A percentile compares a stretch with the other conserved stretches of the same genome.
Conservation (phyloP, 1,284 basidiomycete species). For the Rhodotorula sp. region DNA sequence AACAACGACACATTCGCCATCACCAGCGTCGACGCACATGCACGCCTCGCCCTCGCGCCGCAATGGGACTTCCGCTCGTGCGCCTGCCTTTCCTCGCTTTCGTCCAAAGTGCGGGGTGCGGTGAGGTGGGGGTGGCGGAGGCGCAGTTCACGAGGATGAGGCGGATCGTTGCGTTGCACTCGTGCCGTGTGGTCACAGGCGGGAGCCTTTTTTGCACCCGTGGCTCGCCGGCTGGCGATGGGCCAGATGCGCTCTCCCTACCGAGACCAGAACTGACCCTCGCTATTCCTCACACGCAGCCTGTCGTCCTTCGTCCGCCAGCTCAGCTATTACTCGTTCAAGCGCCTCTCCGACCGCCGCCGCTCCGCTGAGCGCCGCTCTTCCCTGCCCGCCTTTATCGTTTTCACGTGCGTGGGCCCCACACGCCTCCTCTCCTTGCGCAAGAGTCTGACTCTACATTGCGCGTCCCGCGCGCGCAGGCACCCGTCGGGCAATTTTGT, state of each 20-base stretch:
- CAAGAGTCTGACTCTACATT: background rate
- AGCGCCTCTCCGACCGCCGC: slow-evolving; percentile 27
- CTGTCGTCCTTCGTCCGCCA: slow-evolving; percentile 34
- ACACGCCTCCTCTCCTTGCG: too few relatives aligned
- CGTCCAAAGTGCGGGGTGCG: too few relatives aligned
- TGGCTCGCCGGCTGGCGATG: too few relatives aligned
- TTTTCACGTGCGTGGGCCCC: slow-evolving; percentile 24
- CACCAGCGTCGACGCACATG: slow-evolving; percentile 21
- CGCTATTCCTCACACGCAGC: background rate
- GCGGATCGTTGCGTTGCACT: too few relatives aligned
- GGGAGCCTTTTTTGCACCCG: too few relatives aligned
- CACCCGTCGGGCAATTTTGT: slow-evolving; percentile 30
- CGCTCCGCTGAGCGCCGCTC: slow-evolving; percentile 23
- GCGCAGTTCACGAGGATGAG: too few relatives aligned
- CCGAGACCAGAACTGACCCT: too few relatives aligned
- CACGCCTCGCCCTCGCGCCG: slow-evolving; percentile 19
- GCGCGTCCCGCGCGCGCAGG: slow-evolving; percentile 2
- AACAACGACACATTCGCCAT: slow-evolving; percentile 29
- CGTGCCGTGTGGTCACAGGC: too few relatives aligned
- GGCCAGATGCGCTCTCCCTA: too few relatives aligned
- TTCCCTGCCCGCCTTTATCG: slow-evolving; percentile 15
- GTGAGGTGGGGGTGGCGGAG: too few relatives aligned
- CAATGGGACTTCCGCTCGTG: slow-evolving; percentile 33
- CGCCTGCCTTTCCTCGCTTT: background rate
- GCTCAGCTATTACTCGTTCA: slow-evolving; percentile 33